Percentiles rank a stretch among this genome's conserved stretches.
Conservation (phyloP, 495 filamentous ascomycete genomes). For the Cercophora scortea region DNA sequence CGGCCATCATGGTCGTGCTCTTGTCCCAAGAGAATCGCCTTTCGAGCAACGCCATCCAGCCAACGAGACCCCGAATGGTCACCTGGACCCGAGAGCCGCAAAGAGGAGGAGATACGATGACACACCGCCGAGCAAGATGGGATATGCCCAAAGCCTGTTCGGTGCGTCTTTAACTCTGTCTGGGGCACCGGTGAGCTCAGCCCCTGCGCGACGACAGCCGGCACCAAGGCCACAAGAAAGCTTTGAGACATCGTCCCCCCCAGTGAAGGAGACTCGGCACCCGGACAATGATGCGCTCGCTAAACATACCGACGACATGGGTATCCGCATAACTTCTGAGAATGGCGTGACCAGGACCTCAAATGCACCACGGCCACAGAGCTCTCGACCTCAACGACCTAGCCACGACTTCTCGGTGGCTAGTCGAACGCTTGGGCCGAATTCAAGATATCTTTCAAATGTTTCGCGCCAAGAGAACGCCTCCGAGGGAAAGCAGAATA, state of each 20-base stretch:
- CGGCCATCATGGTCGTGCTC: conserved; percentile 43
- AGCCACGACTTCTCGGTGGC: no score
- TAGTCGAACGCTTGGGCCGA: no score
- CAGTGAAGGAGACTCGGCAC: neutral
- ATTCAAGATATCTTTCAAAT: no score
- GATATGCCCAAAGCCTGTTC: conserved; percentile 46
- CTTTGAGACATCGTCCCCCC: conserved; percentile 1
- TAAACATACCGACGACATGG: no score
- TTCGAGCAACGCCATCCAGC: conserved; percentile 39
- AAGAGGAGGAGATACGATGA: conserved; percentile 31
- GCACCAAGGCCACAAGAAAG: neutral
- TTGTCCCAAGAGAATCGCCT: conserved; percentile 37
- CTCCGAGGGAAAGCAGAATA: no score
- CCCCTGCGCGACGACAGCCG: conserved; percentile 14
- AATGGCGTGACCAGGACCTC: no score
- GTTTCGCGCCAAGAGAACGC: no score
- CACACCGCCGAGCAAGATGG: conserved; percentile 35
- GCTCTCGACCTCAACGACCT: no score
- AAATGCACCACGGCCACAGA: no score
- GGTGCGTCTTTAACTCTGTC: conserved; percentile 40
- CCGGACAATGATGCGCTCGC: neutral
- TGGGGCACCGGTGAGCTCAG: conserved; percentile 29
- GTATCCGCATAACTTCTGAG: no score
- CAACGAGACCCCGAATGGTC: conserved; percentile 4
- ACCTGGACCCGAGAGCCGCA: conserved; percentile 13